Evolutionary conservation across 1,139 yeast genomes (phyloP), one percentile per base, ranked within the genome.

Genomic region (Kluyveromyces marxianus): DNA sequence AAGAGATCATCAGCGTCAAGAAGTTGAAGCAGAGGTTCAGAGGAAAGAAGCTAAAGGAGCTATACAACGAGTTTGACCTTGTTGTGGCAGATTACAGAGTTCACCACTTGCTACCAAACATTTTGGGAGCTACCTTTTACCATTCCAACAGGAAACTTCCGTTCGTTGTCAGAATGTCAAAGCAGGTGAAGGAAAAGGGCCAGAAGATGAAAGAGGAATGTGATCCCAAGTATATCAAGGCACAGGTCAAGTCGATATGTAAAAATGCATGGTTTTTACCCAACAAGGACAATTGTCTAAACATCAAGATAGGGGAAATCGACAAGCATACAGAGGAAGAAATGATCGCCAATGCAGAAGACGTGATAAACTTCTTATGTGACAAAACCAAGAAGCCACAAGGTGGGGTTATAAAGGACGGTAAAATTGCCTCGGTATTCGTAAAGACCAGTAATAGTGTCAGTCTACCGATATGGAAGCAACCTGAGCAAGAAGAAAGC

Each of bases 81-180:
- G 70, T 83, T 2, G 70, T 83, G 14, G 78, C 83, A 4, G 92
- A 84, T 62, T 75, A 77, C 48, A 66, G 90, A 48, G 74, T 83
- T 3, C 79, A 79, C 53, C 77, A 76, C 52, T 66, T 78, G 30
- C 64, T 83, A 35, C 84, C 84, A 0, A 67, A 67, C 4, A 63
- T 81, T 0, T 63, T 83, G 39, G 83, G 84, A 0, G 69, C 74
- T 5, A 74, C 73, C 39, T 80, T 81, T 53, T 82, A 71, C 51
- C 76, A 75, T 55, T 79, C 77, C 49, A 77, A 76, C 50, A 71
- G 68, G 48, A 81, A 79, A 54, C 67, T 80, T 4, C 92, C 92
- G 4, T 76, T 71, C 55, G 75, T 81, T 71, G 60, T 84, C 2
- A 85, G 81, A 59, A 74, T 83, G 79, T 79, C 84, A 0, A 71